phyloP scores from a whole-genome alignment of 495 filamentous ascomycete species.

The Aspergillus ostianus region DNA sequence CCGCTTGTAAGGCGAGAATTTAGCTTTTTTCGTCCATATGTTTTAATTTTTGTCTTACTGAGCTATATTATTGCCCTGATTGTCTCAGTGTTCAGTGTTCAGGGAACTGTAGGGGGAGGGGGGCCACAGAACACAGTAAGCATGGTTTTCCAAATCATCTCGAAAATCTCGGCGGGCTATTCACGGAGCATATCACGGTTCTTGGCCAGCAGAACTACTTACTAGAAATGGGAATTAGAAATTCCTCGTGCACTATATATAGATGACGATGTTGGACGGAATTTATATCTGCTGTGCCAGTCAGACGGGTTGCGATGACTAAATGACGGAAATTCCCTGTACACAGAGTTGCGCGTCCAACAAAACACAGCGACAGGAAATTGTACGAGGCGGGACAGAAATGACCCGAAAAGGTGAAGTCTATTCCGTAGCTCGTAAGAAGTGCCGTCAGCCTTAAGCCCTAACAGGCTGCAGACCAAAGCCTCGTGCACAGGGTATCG shows the following conservation, averaged over 20 bases:
- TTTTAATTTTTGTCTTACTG: background rate
- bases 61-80: background rate
- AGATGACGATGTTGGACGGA: background rate
- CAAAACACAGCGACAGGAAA: background rate
- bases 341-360: background rate
- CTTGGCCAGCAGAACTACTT: no score
- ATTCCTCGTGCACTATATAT: background rate
- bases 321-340: background rate
- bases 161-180: background rate
- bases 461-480: conserved; percentile 40
- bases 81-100: background rate
- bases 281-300: background rate
- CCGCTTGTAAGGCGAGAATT: conserved; percentile 7
- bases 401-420: conserved; percentile 10
- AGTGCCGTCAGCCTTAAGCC: conserved; percentile 38
- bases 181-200: background rate
- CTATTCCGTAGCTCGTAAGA: conserved; percentile 17
- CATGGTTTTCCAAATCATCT: no score
- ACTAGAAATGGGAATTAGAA: background rate
- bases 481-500: conserved; percentile 17
- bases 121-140: no score
- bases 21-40: background rate
- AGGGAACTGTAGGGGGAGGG: no score
- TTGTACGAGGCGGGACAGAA: background rate
- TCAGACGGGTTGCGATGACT: background rate